Conservation (phyloP, 805 yeast genomes). For the Komagataella populi region DNA sequence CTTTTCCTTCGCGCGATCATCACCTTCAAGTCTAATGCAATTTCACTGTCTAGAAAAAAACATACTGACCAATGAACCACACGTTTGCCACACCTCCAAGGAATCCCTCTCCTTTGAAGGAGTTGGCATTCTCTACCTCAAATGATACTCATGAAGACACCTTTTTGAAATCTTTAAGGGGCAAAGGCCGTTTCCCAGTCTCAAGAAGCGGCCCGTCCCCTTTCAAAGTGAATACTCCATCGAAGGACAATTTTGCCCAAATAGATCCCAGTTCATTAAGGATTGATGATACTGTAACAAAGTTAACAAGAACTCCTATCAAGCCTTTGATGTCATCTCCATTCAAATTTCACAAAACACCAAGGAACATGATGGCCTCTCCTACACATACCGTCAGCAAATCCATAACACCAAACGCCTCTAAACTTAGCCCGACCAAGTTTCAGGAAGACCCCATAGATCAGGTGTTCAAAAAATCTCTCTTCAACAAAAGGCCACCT, state of each 20-base stretch:
- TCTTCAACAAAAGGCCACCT: neutral
- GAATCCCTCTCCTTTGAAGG: constrained; percentile 3
- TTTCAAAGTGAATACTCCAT: neutral
- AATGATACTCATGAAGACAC: neutral
- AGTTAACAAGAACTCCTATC: constrained; percentile 16
- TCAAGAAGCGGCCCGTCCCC: neutral
- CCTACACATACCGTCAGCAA: constrained; percentile 1
- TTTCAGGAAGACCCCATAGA: neutral
- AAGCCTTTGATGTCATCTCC: constrained; percentile 20
- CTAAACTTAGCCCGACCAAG: neutral
- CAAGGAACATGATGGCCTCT: constrained; percentile 1
- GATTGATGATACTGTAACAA: constrained; percentile 54
- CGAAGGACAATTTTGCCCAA: constrained; percentile 14
- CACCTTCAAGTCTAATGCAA: neutral
- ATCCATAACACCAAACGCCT: constrained; percentile 3
- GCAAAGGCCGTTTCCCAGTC: neutral
- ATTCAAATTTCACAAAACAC: constrained; percentile 7
- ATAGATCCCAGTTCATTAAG: constrained; percentile 27
- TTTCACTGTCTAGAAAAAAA: neutral
- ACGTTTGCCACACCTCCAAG: constrained; percentile 2
- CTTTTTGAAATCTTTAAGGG: neutral
- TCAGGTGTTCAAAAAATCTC: neutral
- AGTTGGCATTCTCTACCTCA: constrained; percentile 4
- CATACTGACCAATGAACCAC: neutral
- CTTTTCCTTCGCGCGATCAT: neutral